phyloP scores from a whole-genome alignment of 352 stramenopile genomes.

The Pythium phragmitis region DNA sequence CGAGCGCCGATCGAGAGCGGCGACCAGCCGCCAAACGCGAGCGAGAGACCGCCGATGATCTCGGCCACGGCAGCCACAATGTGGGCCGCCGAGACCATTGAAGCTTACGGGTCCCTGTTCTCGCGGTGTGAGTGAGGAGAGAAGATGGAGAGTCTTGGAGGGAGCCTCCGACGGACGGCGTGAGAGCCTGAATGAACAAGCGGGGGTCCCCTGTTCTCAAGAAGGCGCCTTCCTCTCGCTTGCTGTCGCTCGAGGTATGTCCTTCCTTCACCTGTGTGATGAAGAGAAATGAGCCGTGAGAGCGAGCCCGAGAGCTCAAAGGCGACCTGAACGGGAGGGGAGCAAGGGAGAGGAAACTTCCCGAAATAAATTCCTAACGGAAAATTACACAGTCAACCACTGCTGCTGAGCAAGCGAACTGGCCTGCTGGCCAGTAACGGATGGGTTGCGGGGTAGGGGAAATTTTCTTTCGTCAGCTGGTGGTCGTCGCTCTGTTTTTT shows the following conservation, averaged over 20 bases:
- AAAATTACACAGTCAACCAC: conserved; percentile 2
- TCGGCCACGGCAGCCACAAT: conserved; percentile 79
- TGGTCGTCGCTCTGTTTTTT: conserved; percentile 14
- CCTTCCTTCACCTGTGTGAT: conserved; percentile 25
- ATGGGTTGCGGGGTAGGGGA: conserved; percentile 7
- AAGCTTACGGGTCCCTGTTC: conserved; percentile 11
- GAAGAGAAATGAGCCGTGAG: conserved; percentile 28
- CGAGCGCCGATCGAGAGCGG: conserved; percentile 79
- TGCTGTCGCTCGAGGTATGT: neutral
- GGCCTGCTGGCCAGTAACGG: conserved; percentile 12
- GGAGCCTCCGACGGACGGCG: neutral
- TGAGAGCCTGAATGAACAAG: conserved; percentile 7
- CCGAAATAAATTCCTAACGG: conserved; percentile 6
- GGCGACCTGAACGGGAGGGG: neutral
- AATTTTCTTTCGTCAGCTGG: neutral
- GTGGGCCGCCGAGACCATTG: conserved; percentile 52
- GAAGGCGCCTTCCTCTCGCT: neutral
- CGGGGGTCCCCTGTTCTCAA: neutral
- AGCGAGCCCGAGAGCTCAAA: neutral
- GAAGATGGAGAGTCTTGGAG: neutral
- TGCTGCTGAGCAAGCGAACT: neutral
- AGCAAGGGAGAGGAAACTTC: conserved; percentile 9
- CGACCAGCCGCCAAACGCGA: conserved; percentile 87
- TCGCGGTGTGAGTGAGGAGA: neutral
- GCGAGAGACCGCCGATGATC: conserved; percentile 76